These are phyloP conservation scores for Mediolabrus comicus DNA, from an alignment of 108 stramenopile genomes.

Conservation along the genomic window DNA sequence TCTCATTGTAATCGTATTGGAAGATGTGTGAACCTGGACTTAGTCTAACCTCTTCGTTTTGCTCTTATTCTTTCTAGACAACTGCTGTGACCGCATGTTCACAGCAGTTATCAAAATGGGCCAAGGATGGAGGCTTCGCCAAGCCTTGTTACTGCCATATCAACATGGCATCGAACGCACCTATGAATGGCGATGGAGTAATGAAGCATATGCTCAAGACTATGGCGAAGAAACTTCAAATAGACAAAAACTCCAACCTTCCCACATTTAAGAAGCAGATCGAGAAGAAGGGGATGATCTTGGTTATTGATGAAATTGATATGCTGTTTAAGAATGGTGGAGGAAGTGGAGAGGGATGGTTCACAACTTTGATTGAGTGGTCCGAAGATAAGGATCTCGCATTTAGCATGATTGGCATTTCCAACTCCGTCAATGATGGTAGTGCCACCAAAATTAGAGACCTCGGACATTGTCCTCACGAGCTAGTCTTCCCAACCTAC, in stretches of 20 bases:
- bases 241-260: constrained; percentile 17
- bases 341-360: constrained; percentile 35
- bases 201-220: constrained; percentile 27
- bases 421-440: constrained; percentile 63
- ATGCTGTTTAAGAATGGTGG: constrained; percentile 45
- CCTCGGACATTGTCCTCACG: constrained; percentile 44
- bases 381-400: constrained; percentile 31
- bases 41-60: too few relatives aligned
- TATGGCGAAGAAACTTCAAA: constrained; percentile 10
- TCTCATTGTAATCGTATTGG: background rate
- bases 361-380: constrained; percentile 44
- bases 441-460: constrained; percentile 46
- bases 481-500: constrained; percentile 60
- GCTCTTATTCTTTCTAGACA: constrained; percentile 14
- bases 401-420: constrained; percentile 76
- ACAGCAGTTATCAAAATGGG: constrained; percentile 20
- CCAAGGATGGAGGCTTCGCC: constrained; percentile 8
- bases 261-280: constrained; percentile 11
- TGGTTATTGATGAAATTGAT: constrained; percentile 82
- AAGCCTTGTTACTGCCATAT: constrained; percentile 24
- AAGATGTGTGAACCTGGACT: background rate
- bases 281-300: constrained; percentile 34
- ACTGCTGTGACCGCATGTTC: constrained; percentile 32
- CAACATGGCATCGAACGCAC: constrained; percentile 19
- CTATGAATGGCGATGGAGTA: constrained; percentile 1